phyloP scores from a whole-genome alignment of 2,329 filamentous ascomycete genomes.

The Cladosporium sp. region DNA sequence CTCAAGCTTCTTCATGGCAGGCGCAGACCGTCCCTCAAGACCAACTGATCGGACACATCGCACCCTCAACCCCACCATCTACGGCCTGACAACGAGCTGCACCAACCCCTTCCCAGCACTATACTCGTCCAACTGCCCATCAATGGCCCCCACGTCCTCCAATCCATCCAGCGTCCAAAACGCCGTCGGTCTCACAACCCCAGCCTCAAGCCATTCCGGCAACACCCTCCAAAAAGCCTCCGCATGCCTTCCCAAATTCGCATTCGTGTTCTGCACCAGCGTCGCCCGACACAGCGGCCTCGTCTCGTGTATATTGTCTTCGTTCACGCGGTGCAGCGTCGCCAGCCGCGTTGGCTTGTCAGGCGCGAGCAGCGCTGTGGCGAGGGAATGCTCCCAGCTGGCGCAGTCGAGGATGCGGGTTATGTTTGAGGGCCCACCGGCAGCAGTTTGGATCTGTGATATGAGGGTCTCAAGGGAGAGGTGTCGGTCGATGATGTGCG shows the following conservation, averaged over 20 bases:
- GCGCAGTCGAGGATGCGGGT: slow-evolving; percentile 3
- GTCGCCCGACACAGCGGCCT: background rate
- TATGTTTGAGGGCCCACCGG: background rate
- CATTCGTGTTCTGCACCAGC: background rate
- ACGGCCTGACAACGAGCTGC: background rate
- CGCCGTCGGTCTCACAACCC: background rate
- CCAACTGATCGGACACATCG: too few relatives aligned
- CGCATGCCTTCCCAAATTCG: background rate
- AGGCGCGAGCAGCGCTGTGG: background rate
- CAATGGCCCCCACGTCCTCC: background rate
- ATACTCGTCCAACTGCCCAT: slow-evolving; percentile 7
- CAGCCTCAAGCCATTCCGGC: background rate
- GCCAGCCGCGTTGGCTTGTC: background rate
- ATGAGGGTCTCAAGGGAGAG: background rate
- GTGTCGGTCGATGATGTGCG: slow-evolving; percentile 3
- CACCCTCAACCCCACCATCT: too few relatives aligned
- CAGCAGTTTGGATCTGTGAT: background rate
- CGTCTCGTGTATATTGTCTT: background rate
- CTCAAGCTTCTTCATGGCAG: too few relatives aligned
- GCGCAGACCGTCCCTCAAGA: too few relatives aligned
- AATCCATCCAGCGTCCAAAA: slow-evolving; percentile 5
- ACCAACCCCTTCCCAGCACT: background rate
- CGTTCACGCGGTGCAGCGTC: background rate
- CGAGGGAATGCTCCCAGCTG: background rate
- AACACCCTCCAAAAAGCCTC: background rate